A percentile compares a stretch with the other conserved stretches of the same genome.
Conservation (phyloP, 177 flowering plant species). For the Vitis hybrid region DNA sequence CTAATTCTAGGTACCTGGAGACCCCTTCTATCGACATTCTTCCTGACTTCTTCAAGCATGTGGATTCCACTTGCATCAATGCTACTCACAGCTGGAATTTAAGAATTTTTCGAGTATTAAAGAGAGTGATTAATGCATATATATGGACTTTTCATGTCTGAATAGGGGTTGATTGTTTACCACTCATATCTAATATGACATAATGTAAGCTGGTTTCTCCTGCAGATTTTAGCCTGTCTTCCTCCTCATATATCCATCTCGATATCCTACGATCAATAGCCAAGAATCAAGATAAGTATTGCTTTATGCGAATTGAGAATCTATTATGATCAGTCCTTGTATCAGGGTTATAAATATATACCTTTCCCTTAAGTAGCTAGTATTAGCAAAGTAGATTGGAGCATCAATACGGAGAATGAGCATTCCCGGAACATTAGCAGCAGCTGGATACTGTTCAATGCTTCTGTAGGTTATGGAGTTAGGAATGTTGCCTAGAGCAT, state of each 20-base stretch:
- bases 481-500: conserved; percentile 60
- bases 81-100: conserved; percentile 53
- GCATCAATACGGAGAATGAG: conserved; percentile 64
- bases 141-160: background rate
- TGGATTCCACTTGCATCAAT: conserved; percentile 77
- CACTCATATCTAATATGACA: conserved; percentile 59
- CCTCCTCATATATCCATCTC: conserved; percentile 79
- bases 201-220: conserved; percentile 53
- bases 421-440: conserved; percentile 56
- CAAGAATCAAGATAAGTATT: background rate
- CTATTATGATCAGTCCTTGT: too few species aligned
- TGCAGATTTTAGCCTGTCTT: conserved; percentile 46
- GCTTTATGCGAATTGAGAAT: too few species aligned
- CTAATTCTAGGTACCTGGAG: conserved; percentile 40
- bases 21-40: conserved; percentile 39
- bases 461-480: conserved; percentile 57
- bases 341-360: conserved; percentile 4
- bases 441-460: conserved; percentile 58
- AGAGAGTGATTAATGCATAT: background rate
- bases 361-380: conserved; percentile 83
- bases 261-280: conserved; percentile 38
- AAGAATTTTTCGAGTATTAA: background rate
- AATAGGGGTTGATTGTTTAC: conserved; percentile 30
- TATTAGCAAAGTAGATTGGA: conserved; percentile 77
- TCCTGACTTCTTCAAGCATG: conserved; percentile 65